Base-by-base conservation (phyloP, 2,329 filamentous ascomycete species). In the Cladorrhinum sp. region DNA sequence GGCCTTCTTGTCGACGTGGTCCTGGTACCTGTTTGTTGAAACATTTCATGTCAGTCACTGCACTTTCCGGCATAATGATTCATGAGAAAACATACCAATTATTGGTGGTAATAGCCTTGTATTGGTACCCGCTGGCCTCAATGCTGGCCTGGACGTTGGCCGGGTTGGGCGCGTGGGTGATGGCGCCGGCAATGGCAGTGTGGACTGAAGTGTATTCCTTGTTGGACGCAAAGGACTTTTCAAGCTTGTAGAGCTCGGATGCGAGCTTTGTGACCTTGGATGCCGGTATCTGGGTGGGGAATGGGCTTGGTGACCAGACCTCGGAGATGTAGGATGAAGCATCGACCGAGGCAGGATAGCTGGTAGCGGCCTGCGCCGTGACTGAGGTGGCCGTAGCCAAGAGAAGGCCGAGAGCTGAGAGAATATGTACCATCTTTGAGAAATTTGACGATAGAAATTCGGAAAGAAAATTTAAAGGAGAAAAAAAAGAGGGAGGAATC, bases 151-250 rank as follows among this genome's bases (percentile, higher is more conserved):
- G 6, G 4, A 41, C 36, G 4, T 41, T n/a, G 16, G 36, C 16
- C n/a, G 36, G 27, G 22, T 55, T 29, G 18, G 52, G 52, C 10
- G 52, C 52, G 36, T 55, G 52, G 5, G 52, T 55, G 3, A 55
- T 24, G 9, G 52, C 52, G 7, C 27, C 22, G 7, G 36, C 18
- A 32, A 55, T 45, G 16, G 23, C 52, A 2, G 8, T 16, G 23
- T 36, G 32, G 16, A 55, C 3, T 9, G 52, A 55, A 18, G 36
- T n/a, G 32, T 24, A 24, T 8, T 2, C 38, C 10, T 45, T 22
- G 32, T 55, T 24, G 18, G 32, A 23, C 18, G 24, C 12, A 13
- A 55, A 55, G 20, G 52, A 55, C 29, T 38, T 55, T 22, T 55
- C 18, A 13, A 41, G 10, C 7, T n/a, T 41, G 36, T 41, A 41